Evolutionary conservation across 768 basidiomycete species (phyloP), one percentile per base, ranked within the genome.

Genomic region (Jaapia argillacea): DNA sequence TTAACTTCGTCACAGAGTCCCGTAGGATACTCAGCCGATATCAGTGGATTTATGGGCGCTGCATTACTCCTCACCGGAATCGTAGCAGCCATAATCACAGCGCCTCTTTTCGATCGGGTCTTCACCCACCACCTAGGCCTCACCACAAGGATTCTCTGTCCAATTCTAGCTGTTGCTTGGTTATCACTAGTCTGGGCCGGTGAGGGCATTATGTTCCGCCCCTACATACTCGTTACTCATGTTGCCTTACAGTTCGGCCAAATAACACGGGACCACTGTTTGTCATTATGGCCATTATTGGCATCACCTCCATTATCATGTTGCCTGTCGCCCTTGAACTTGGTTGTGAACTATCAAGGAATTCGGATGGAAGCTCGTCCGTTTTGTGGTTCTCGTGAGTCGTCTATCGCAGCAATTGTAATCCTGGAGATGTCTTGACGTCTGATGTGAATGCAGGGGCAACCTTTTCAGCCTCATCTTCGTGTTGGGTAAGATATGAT

Each of bases 31-130:
- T 74, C 77, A 0, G 62, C 72, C 22, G 70, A 75, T 45, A 68
- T 62, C n/a, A 69, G 79, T 25, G 87, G 87, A 5, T 66, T 87
- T 27, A 63, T 90, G 63, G 82, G 85, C 27, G 75, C 72, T n/a
- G 69, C 70, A 25, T 59, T 88, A 26, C 70, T 88, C 12, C 61
- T 88, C 26, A 67, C 80, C 1, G 88, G 89, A 18, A 74, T 91
- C 45, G 58, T 85, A 2, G 72, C 77, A 6, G 81, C 88, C 0
- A 63, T 79, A 24, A 52, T 79, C 40, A 74, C 80, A 0, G 77
- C 87, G 1, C 89, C 88, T 0, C 59, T 89, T 3, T 81, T 88
- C 53, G 88, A 90, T 54, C 77, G 87, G 16, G 75, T 88, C n/a
- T 75, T 91, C 47, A 89, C 84, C 6, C 72, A 80, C 49, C 76